These are phyloP conservation scores for Pseudogymnoascus sp. DNA, from an alignment of 2,329 filamentous ascomycete genomes.

Conservation along the genomic window DNA sequence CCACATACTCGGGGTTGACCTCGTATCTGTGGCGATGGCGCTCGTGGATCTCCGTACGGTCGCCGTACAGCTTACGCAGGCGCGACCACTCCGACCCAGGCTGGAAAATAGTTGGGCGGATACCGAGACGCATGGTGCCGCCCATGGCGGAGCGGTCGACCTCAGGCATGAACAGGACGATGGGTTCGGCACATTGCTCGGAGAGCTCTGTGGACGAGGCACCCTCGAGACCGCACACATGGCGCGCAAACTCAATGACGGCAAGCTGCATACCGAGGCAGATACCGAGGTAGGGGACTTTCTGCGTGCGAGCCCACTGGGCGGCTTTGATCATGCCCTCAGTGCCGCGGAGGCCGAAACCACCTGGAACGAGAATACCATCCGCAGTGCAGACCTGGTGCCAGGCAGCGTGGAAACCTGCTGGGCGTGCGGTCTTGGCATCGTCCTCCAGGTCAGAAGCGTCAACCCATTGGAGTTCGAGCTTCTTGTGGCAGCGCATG, in stretches of 20 bases:
- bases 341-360: slow-evolving; percentile 68
- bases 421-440: slow-evolving; percentile 55
- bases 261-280: slow-evolving; percentile 92
- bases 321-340: slow-evolving; percentile 86
- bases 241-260: slow-evolving; percentile 80
- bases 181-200: slow-evolving; percentile 24
- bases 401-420: slow-evolving; percentile 81
- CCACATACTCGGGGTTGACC: slow-evolving; percentile 75
- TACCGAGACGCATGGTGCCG: slow-evolving; percentile 80
- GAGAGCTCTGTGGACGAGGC: slow-evolving; percentile 28
- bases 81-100: slow-evolving; percentile 69
- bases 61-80: slow-evolving; percentile 68
- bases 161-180: slow-evolving; percentile 92
- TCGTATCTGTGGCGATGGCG: slow-evolving; percentile 87
- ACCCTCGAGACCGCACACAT: slow-evolving; percentile 58
- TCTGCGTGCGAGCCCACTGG: slow-evolving; percentile 79
- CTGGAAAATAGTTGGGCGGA: slow-evolving; percentile 70
- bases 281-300: slow-evolving; percentile 78
- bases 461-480: slow-evolving; percentile 80
- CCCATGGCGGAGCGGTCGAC: slow-evolving; percentile 69
- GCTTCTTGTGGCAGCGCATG: slow-evolving; percentile 75
- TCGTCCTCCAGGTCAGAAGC: slow-evolving; percentile 72
- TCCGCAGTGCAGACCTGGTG: slow-evolving; percentile 65
- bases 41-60: slow-evolving; percentile 53
- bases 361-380: slow-evolving; percentile 53